Evolutionary conservation across 2,329 filamentous ascomycete genomes (phyloP), one percentile per base, ranked within the genome.

Genomic region (Ascochyta koolunga): DNA sequence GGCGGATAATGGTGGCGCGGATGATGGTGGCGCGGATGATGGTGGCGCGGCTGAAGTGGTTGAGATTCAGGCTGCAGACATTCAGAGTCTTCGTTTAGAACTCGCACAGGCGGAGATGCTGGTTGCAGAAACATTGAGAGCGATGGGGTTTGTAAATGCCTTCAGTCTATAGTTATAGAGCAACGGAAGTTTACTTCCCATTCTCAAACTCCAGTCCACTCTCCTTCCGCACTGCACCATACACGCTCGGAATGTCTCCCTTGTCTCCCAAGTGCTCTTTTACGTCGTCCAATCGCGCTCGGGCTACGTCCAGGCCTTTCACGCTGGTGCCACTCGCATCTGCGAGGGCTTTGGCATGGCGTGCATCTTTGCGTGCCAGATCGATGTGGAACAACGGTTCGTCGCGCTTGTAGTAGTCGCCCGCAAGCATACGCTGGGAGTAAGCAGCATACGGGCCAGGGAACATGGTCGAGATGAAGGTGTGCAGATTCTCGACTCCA

Each of bases 361-460:
- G 77, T 1, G 87, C 84, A 77, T 96, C 93, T 72, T 96, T 96
- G 57, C 88, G 80, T 5, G 91, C 92, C 54, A 96, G 78, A 71
- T 95, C 88, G 0, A 93, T 89, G 3, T 86, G 86, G 72, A 96
- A 96, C 8, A 95, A 78, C n/a, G 92, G 92, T 70, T 88, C 88
- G 21, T 89, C 85, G 11, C 89, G 81, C 75, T 85, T 83, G 74
- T 89, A 86, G 70, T 96, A 96, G 65, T 91, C 89, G 0, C 91
- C 91, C 1, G 78, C 79, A 41, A 85, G 70, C 88, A 96, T 90
- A 19, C 91, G 83, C 37, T 83, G 83, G 15, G 86, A 88, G 71
- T 96, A 96, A 5, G 85, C 87, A 0, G 86, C 79, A 70, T 91
- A 91, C 0, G 89, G 83, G 0, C 90, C 90, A 0, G 89, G 88